Evolutionary conservation across 768 basidiomycete species (phyloP).

Genomic region (Exidia glandulosa): DNA sequence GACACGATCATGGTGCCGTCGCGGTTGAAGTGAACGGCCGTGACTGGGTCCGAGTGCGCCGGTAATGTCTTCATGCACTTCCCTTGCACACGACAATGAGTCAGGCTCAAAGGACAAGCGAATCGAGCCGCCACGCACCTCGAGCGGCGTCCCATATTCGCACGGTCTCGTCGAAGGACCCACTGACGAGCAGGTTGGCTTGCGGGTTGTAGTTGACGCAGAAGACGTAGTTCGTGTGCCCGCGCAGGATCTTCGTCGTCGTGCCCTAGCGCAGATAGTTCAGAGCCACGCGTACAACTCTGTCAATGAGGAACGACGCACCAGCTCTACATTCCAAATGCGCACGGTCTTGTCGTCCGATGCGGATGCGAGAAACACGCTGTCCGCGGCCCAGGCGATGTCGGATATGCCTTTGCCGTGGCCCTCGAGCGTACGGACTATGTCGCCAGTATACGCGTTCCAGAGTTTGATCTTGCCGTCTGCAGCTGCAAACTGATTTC

Average conservation of each 20-base stretch:
- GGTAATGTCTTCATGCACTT: constrained; percentile 79
- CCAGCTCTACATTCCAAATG: constrained; percentile 71
- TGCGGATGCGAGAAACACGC: constrained; percentile 76
- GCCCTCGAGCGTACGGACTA: constrained; percentile 60
- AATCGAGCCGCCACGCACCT: constrained; percentile 35
- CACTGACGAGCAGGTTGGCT: constrained; percentile 84
- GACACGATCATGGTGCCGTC: constrained; percentile 93
- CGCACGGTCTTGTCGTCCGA: constrained; percentile 88
- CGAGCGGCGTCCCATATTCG: constrained; percentile 92
- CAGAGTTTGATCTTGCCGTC: constrained; percentile 78
- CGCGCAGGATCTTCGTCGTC: constrained; percentile 54
- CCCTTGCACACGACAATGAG: constrained; percentile 31
- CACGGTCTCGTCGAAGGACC: constrained; percentile 92
- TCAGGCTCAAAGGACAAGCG: background rate
- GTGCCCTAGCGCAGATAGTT: constrained; percentile 32
- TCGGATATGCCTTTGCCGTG: constrained; percentile 82
- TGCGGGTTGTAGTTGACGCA: constrained; percentile 87
- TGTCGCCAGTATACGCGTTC: constrained; percentile 62
- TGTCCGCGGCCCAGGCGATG: constrained; percentile 79
- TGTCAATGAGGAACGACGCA: constrained; percentile 14
- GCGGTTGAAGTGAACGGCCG: constrained; percentile 84
- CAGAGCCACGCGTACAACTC: constrained; percentile 6
- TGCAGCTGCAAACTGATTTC: constrained; percentile 37
- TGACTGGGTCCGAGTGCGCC: constrained; percentile 96
- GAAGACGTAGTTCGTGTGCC: constrained; percentile 91